Base-by-base conservation (phyloP, 148 eudicot genomes). In the Chenopodium quinoa region DNA sequence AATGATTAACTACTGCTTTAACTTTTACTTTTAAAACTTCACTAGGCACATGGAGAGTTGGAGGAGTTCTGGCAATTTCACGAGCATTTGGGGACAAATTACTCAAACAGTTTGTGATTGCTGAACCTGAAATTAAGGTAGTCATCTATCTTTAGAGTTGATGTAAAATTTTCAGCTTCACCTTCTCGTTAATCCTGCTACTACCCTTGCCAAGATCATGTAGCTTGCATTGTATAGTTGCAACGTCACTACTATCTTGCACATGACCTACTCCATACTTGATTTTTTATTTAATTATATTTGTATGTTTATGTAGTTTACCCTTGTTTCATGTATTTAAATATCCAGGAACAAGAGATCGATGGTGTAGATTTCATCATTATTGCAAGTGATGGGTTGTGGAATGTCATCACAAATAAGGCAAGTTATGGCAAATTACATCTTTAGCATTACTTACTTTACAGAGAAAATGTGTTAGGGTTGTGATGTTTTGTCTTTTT, bases 41-140 rank as follows among this genome's bases (percentile, higher is more conserved):
- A n/a, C 3, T 76, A 92, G 97, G 97, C 62, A 94, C 98, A 60
- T 94, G 98, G 98, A 88, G 98, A 81, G 98, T 94, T 84, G 93
- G 96, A 31, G 98, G 98, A 82, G 94, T 92, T 74, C 90, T 91
- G 74, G 96, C 94, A 48, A 91, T 92, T 77, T 92, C 93, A 80
- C 92, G 95, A 75, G 95, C 95, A 78, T 90, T 92, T 82, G 93
- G 93, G 25, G 91, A 93, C 80, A 89, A 86, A 84, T 69, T 90
- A 77, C 89, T 92, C 27, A 91, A 89, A 76, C 90, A 87, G 52
- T 94, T 79, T 86, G 92, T 94, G 63, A 93, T 89, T 29, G 94
- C 94, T 78, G 93, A 92, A 64, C 95, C 94, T 10, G 92, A 92
- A 85, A 91, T 91, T 83, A 91, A 91, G 92, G 97, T 92, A 80